These are phyloP conservation scores for Hortiboletus flavorubellus DNA, from an alignment of 768 basidiomycete genomes.

Conservation along the genomic window DNA sequence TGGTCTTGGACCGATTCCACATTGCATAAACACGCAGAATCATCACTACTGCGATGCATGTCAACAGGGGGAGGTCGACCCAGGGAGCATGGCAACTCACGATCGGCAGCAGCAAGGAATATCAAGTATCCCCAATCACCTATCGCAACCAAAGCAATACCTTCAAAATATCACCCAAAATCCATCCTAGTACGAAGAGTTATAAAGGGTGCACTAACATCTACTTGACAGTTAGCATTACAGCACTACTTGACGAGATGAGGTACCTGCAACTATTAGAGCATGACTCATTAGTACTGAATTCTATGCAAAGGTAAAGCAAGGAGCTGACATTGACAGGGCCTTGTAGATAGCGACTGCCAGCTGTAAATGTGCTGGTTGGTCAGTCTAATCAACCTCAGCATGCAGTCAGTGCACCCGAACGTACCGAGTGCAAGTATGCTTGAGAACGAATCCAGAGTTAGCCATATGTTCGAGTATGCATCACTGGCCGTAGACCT, in stretches of 20 bases:
- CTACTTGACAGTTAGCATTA: too few relatives aligned
- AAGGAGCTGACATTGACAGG: neutral
- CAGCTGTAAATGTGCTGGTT: neutral
- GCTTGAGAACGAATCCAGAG: neutral
- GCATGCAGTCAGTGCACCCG: too few relatives aligned
- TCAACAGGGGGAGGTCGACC: neutral
- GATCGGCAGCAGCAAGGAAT: conserved; percentile 13
- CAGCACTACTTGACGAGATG: neutral
- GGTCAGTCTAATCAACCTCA: neutral
- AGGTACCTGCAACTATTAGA: conserved; percentile 4
- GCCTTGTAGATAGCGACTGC: conserved; percentile 4
- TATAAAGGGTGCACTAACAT: neutral
- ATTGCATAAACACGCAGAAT: too few relatives aligned
- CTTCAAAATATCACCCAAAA: neutral
- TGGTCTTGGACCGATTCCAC: too few relatives aligned
- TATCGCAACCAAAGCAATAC: neutral
- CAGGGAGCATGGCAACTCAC: conserved; percentile 1
- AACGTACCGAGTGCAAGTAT: neutral
- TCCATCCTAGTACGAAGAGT: too few relatives aligned
- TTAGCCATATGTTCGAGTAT: neutral
- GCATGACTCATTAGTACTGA: neutral
- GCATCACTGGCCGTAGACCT: neutral
- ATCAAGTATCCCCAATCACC: conserved; percentile 10
- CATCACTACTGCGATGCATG: conserved; percentile 8
- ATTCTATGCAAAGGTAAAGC: neutral